A percentile compares a stretch with the other conserved stretches of the same genome.
These are phyloP conservation scores for Syzygium grande DNA, from an alignment of 345 rosid genomes.

Conservation along the genomic window DNA sequence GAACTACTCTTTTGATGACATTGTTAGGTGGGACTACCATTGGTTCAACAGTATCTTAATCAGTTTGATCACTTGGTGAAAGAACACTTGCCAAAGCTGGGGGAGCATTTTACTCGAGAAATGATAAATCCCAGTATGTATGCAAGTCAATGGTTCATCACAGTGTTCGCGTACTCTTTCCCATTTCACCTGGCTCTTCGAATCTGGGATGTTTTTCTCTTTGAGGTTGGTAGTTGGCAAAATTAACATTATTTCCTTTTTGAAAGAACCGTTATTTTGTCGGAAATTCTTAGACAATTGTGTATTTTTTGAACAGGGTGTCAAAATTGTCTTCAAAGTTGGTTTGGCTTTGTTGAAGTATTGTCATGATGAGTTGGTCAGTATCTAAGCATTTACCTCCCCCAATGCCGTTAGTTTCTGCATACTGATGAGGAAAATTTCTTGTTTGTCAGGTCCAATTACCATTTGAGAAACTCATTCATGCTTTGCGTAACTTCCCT, in stretches of 20 bases:
- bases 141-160: conserved; percentile 98
- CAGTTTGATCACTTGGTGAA: conserved; percentile 71
- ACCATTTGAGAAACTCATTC: conserved; percentile 91
- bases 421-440: neutral
- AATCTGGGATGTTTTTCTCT: conserved; percentile 95
- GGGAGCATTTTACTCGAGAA: conserved; percentile 80
- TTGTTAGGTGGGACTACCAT: conserved; percentile 82
- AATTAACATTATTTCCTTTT: neutral
- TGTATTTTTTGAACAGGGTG: conserved; percentile 45
- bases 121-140: conserved; percentile 99
- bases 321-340: conserved; percentile 87
- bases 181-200: conserved; percentile 92
- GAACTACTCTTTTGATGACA: neutral
- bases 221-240: conserved; percentile 49
- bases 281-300: neutral
- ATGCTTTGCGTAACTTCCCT: conserved; percentile 84
- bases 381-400: conserved; percentile 1
- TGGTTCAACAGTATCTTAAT: conserved; percentile 80
- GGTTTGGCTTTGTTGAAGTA: conserved; percentile 85
- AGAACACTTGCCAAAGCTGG: conserved; percentile 83
- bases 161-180: conserved; percentile 89
- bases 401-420: neutral
- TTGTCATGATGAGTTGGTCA: conserved; percentile 91
- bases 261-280: neutral
- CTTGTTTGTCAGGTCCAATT: conserved; percentile 39